A percentile compares a stretch with the other conserved stretches of the same genome.
Evolutionary conservation across 2,329 filamentous ascomycete species (phyloP).

Genomic region (Myrmaecium sp.): DNA sequence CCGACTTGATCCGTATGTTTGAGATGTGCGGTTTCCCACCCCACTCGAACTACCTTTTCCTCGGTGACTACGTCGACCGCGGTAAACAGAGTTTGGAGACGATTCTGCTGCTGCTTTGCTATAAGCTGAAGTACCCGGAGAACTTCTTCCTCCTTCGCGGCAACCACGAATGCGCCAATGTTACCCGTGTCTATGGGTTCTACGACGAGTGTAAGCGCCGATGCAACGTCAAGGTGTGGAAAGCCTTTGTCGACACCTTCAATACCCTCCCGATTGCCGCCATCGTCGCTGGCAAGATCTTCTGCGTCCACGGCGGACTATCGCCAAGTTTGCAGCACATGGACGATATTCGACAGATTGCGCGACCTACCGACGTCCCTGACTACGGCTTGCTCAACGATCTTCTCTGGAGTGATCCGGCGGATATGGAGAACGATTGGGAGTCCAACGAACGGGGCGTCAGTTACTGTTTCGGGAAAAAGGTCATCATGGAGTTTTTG

Average conservation of each 20-base stretch:
- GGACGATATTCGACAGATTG: slow-evolving; percentile 96
- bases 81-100: slow-evolving; percentile 94
- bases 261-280: slow-evolving; percentile 88
- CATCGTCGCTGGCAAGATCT: slow-evolving; percentile 96
- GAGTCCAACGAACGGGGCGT: slow-evolving; percentile 94
- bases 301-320: slow-evolving; percentile 88
- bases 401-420: slow-evolving; percentile 90
- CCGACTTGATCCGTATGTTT: slow-evolving; percentile 88
- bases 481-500: slow-evolving; percentile 92
- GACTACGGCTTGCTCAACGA: slow-evolving; percentile 94
- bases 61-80: slow-evolving; percentile 91
- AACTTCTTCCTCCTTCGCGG: slow-evolving; percentile 93
- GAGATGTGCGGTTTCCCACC: slow-evolving; percentile 98
- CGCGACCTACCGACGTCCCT: slow-evolving; percentile 86
- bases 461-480: slow-evolving; percentile 96
- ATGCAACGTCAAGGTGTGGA: slow-evolving; percentile 96
- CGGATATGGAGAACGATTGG: slow-evolving; percentile 97
- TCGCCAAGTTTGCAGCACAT: slow-evolving; percentile 88
- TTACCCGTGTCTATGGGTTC: slow-evolving; percentile 90
- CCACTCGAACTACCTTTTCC: slow-evolving; percentile 77
- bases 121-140: slow-evolving; percentile 93
- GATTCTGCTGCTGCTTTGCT: slow-evolving; percentile 80
- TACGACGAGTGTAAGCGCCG: slow-evolving; percentile 96
- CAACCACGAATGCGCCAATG: slow-evolving; percentile 93
- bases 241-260: slow-evolving; percentile 93